A percentile compares a stretch with the other conserved stretches of the same genome.
These are phyloP conservation scores for Leccinum incarnatum DNA, from an alignment of 768 basidiomycete species.

Conservation along the genomic window DNA sequence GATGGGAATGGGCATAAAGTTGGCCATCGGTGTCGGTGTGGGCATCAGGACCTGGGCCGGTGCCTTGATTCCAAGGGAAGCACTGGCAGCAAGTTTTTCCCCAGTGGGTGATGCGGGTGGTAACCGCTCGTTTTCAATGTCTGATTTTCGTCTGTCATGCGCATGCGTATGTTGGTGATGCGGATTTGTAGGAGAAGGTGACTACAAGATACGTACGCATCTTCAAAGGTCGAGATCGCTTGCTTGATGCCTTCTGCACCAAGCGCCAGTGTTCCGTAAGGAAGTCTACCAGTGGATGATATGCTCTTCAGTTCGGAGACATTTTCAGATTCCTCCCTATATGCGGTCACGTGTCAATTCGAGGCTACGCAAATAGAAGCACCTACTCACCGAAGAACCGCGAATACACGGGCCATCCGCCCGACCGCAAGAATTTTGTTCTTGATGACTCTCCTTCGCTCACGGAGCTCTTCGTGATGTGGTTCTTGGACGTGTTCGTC, in stretches of 20 bases:
- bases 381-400: constrained; percentile 53
- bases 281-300: constrained; percentile 46
- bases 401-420: constrained; percentile 65
- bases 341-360: not conserved
- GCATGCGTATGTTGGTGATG: not conserved
- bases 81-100: constrained; percentile 3
- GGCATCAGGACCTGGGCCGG: constrained; percentile 1
- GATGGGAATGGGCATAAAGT: constrained; percentile 2
- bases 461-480: constrained; percentile 29
- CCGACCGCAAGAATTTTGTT: constrained; percentile 73
- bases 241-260: constrained; percentile 73
- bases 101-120: constrained; percentile 27
- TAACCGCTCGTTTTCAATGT: constrained; percentile 30
- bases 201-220: constrained; percentile 49
- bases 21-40: not conserved
- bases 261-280: constrained; percentile 53
- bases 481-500: constrained; percentile 45
- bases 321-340: constrained; percentile 62
- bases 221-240: constrained; percentile 64
- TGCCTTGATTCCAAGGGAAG: constrained; percentile 4
- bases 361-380: not conserved
- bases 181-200: not conserved
- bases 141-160: constrained; percentile 20
- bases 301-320: constrained; percentile 71
- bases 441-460: constrained; percentile 59